phyloP scores from a whole-genome alignment of 768 basidiomycete species.

The Amanita jacksonii region DNA sequence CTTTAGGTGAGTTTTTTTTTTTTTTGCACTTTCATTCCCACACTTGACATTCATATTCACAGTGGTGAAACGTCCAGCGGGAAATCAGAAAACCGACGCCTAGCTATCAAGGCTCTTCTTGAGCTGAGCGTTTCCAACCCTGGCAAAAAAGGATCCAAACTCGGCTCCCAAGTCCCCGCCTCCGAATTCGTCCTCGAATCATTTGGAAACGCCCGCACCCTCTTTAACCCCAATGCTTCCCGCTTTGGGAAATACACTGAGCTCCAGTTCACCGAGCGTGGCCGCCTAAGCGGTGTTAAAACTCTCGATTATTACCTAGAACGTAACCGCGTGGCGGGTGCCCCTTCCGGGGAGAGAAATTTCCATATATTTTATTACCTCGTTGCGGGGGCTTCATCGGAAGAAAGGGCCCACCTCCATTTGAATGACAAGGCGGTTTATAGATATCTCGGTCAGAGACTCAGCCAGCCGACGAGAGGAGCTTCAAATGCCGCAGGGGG shows the following conservation, averaged over 20 bases:
- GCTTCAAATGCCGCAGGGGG: constrained; percentile 20
- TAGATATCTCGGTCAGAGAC: constrained; percentile 75
- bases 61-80: constrained; percentile 92
- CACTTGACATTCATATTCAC: constrained; percentile 8
- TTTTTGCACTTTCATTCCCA: constrained; percentile 1
- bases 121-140: constrained; percentile 82
- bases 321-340: constrained; percentile 77
- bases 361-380: constrained; percentile 99
- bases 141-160: constrained; percentile 91
- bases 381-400: constrained; percentile 78
- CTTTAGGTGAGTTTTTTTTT: constrained; percentile 51
- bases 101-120: constrained; percentile 89
- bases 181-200: constrained; percentile 93
- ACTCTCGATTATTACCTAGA: constrained; percentile 97
- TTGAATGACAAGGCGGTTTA: constrained; percentile 75
- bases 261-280: constrained; percentile 90
- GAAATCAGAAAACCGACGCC: constrained; percentile 83
- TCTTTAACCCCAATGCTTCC: constrained; percentile 92
- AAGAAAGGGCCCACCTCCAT: constrained; percentile 84
- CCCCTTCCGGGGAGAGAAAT: constrained; percentile 88
- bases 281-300: constrained; percentile 82
- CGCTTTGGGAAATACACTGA: constrained; percentile 98
- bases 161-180: constrained; percentile 78
- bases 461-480: constrained; percentile 20
- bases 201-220: constrained; percentile 87